phyloP scores from a whole-genome alignment of 2,329 filamentous ascomycete genomes.

The Nothopassalora personata region DNA sequence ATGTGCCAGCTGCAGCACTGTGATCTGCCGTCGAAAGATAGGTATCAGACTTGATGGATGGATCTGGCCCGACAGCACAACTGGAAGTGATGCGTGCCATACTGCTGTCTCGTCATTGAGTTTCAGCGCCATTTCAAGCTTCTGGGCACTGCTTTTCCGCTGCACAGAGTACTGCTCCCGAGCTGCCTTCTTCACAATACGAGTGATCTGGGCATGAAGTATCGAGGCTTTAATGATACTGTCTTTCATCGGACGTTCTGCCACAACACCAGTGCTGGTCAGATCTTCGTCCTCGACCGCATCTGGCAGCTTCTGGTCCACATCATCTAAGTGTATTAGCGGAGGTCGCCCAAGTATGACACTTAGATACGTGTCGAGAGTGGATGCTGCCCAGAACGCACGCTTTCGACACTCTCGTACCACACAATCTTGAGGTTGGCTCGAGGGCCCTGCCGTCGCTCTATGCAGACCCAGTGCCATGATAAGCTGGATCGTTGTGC shows the following conservation, averaged over 20 bases:
- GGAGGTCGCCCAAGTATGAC: slow-evolving; percentile 36
- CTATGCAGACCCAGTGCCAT: slow-evolving; percentile 36
- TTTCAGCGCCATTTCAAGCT: slow-evolving; percentile 32
- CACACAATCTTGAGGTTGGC: slow-evolving; percentile 16
- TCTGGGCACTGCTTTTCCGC: slow-evolving; percentile 16
- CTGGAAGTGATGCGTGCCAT: slow-evolving; percentile 45
- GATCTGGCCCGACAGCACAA: slow-evolving; percentile 41
- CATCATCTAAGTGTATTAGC: slow-evolving; percentile 33
- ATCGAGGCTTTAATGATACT: slow-evolving; percentile 32
- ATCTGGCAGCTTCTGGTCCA: slow-evolving; percentile 28
- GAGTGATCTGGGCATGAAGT: slow-evolving; percentile 27
- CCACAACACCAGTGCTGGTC: slow-evolving; percentile 4
- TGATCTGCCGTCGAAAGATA: slow-evolving; percentile 50
- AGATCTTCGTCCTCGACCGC: slow-evolving; percentile 30
- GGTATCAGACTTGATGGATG: slow-evolving; percentile 43
- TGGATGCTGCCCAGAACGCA: slow-evolving; percentile 37
- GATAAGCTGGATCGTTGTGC: slow-evolving; percentile 34
- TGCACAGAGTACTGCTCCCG: slow-evolving; percentile 26
- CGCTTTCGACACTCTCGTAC: slow-evolving; percentile 34
- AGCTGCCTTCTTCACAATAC: slow-evolving; percentile 27
- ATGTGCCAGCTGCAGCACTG: slow-evolving; percentile 50
- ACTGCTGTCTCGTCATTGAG: slow-evolving; percentile 39
- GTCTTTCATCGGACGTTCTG: slow-evolving; percentile 19
- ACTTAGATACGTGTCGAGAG: slow-evolving; percentile 38
- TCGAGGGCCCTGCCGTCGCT: slow-evolving; percentile 16